Base-by-base conservation (phyloP, 2,329 filamentous ascomycete species). In the Rachicladosporium sp. region DNA sequence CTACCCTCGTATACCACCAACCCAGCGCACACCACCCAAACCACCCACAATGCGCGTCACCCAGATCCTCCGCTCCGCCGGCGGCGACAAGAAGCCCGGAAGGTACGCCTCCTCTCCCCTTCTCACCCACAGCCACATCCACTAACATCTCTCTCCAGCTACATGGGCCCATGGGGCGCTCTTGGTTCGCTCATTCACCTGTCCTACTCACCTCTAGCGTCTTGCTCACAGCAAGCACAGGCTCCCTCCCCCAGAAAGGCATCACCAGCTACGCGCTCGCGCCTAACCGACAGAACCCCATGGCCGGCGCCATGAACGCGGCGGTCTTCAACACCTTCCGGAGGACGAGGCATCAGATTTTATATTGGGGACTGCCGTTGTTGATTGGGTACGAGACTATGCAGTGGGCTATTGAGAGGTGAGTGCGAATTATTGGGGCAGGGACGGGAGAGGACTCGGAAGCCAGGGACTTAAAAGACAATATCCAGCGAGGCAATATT, bases 281-380 rank as follows among this genome's bases (percentile, higher is more conserved):
- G 53, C 67, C 82, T 51, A 96, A 98, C 75, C 81, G 83, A 61
- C 89, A 94, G 71, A 80, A 83, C 58, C 83, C 87, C 48, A 73
- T 93, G 51, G 86, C 86, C 48, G 85, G 84, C 55, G 70, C 80
- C 44, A 65, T 73, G 49, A 69, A 89, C 64, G 82, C 80, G 51
- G 89, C 88, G 58, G 68, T 96, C 70, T 96, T 96, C 80, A 98
- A 98, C 76, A 80, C 78, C 55, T 93, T 82, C 75, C 80, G 91
- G 65, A 79, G 91, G 57, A 83, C 82, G 67, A 80, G 78, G 62
- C 65, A 73, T 53, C 91, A 96, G 73, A 78, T 93, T 52, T 78
- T 96, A 53, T 98, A 88, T 75, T 79, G 88, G 65, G 74, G 80
- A 19, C 83, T 91, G 44, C 82, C 88, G 31, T 68, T 94, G 53